phyloP scores from a whole-genome alignment of 306 rosid species.

The Hylodesmum podocarpum region DNA sequence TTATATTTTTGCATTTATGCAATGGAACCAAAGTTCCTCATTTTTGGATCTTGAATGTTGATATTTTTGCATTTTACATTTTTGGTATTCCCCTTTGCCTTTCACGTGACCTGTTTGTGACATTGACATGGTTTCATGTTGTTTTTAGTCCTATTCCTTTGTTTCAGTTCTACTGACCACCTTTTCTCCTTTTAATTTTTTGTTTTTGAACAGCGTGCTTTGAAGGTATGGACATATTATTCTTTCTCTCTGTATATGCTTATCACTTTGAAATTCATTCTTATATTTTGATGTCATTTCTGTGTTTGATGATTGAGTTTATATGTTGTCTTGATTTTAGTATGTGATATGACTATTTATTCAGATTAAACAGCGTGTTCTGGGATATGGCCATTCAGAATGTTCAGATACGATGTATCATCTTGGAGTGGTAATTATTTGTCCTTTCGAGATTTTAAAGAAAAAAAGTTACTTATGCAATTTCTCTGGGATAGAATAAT shows the following conservation, averaged over 20 bases:
- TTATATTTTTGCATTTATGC: neutral
- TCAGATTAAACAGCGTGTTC: constrained; percentile 80
- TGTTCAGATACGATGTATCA: constrained; percentile 88
- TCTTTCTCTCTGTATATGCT: neutral
- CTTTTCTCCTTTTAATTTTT: constrained; percentile 29
- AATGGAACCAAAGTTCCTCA: constrained; percentile 3
- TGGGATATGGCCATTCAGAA: constrained; percentile 76
- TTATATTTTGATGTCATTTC: neutral
- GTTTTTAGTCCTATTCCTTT: constrained; percentile 2
- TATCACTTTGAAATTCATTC: constrained; percentile 11
- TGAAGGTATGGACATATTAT: constrained; percentile 64
- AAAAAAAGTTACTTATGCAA: neutral
- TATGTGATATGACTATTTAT: constrained; percentile 15
- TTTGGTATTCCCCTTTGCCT: neutral
- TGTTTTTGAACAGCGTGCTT: constrained; percentile 61
- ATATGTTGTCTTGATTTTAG: constrained; percentile 17
- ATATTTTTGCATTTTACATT: constrained; percentile 8
- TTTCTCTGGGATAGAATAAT: neutral
- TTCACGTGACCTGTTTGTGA: neutral
- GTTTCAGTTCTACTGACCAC: constrained; percentile 26
- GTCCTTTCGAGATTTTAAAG: constrained; percentile 9
- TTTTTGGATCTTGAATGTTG: neutral
- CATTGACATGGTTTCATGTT: constrained; percentile 15
- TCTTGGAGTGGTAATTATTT: constrained; percentile 73
- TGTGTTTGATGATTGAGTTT: constrained; percentile 5